Base-by-base conservation (phyloP, 163 green algal species). In the Chlorella variabilis region DNA sequence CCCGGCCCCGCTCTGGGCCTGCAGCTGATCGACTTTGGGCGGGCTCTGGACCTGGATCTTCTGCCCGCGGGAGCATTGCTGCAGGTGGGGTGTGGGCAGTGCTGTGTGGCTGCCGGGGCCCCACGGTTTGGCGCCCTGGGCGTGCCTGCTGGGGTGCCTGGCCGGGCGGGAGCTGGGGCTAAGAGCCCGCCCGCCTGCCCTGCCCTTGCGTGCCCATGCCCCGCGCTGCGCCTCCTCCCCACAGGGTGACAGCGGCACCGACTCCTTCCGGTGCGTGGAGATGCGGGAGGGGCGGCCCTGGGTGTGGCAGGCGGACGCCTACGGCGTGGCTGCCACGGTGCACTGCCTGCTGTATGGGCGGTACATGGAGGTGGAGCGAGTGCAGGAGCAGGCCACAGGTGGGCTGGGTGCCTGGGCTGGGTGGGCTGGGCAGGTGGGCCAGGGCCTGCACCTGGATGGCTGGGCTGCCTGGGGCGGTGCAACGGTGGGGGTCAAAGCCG, bases 11-110 rank as follows among this genome's bases (percentile, higher is more conserved):
- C 17, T 17, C 17, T 89, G 21, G 70, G 80, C 21, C 66, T 91
- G 41, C 68, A 79, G 54, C 62, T 89, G 23, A 91, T 91, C 61
- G 87, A 91, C 68, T 89, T 89, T 88, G 87, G 87, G 21, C 77
- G 87, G 20, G 48, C 79, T 13, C 68, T 91, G 29, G 87, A 91
- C 67, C 77, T 90, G 34, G 75, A 88, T 9, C 67, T 91, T 45
- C 87, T 91, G 56, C 80, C 87, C 7, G 5, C 68, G 4, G 73
- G 77, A 27, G 63, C 80, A 4, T 8, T 71, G 36, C 83, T 91
- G 48, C 74, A 82, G 77, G 83, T 84, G n/a, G 15, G 73, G 25
- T 33, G 45, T 56, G 27, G 42, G 4, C 4, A 36, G n/a, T n/a
- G n/a, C 15, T 3, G 20, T 4, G 15, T 18, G 29, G 38, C 66